A percentile compares a stretch with the other conserved stretches of the same genome.
These are phyloP conservation scores for Pittosporum tobira DNA, from an alignment of 129 eudicot genomes.

Conservation along the genomic window DNA sequence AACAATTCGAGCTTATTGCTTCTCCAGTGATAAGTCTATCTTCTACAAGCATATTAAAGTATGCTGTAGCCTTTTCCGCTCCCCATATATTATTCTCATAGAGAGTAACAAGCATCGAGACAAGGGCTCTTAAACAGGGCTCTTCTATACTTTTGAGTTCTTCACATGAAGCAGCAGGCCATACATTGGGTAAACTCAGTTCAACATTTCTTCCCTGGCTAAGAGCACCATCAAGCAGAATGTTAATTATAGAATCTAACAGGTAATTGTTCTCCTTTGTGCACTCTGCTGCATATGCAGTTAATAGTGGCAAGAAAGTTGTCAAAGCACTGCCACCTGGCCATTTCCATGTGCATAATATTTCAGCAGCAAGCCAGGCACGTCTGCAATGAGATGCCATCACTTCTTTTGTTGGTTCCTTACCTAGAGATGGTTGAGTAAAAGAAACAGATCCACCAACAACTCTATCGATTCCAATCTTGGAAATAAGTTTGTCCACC, in stretches of 20 bases:
- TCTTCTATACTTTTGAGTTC: slow-evolving; percentile 56
- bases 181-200: slow-evolving; percentile 30
- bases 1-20: slow-evolving; percentile 45
- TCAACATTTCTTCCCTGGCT: slow-evolving; percentile 36
- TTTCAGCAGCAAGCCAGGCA: slow-evolving; percentile 93
- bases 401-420: slow-evolving; percentile 21
- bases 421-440: slow-evolving; percentile 16
- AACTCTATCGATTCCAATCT: slow-evolving; percentile 59
- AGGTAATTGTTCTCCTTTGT: too few relatives aligned
- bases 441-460: slow-evolving; percentile 33
- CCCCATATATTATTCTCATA: slow-evolving; percentile 66
- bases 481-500: slow-evolving; percentile 63
- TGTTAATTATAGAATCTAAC: slow-evolving; percentile 40
- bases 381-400: slow-evolving; percentile 28
- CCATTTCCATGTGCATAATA: slow-evolving; percentile 97
- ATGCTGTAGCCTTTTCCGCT: slow-evolving; percentile 38
- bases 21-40: slow-evolving; percentile 66
- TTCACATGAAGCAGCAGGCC: slow-evolving; percentile 38
- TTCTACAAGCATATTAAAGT: slow-evolving; percentile 40
- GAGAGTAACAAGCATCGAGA: slow-evolving; percentile 37
- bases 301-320: slow-evolving; percentile 63
- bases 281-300: slow-evolving; percentile 28
- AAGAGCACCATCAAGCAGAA: slow-evolving; percentile 88
- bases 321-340: slow-evolving; percentile 59
- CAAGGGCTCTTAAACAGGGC: slow-evolving; percentile 64